Evolutionary conservation across 768 basidiomycete species (phyloP).

Genomic region (Crepidotus variabilis): DNA sequence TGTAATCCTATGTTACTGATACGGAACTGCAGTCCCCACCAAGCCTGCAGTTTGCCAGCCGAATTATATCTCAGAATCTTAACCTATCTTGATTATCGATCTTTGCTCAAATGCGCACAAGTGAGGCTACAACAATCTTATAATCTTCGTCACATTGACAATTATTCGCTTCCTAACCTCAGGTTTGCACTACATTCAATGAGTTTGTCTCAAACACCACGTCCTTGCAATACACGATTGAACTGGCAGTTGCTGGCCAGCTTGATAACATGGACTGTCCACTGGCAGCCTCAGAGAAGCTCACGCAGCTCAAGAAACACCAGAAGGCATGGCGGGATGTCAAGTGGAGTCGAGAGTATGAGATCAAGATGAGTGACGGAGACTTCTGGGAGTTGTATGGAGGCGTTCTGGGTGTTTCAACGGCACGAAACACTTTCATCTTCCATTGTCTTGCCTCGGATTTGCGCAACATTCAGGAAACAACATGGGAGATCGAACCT

Average conservation of each 20-base stretch:
- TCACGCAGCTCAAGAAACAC: constrained; percentile 34
- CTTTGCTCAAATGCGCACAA: constrained; percentile 22
- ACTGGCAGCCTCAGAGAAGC: constrained; percentile 24
- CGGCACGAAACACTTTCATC: constrained; percentile 23
- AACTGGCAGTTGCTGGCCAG: constrained; percentile 42
- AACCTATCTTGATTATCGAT: not conserved
- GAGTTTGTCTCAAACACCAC: constrained; percentile 19
- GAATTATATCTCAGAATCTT: constrained; percentile 6
- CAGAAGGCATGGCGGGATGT: constrained; percentile 37
- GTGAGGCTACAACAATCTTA: constrained; percentile 9
- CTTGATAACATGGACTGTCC: constrained; percentile 28
- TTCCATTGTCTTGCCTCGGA: constrained; percentile 50
- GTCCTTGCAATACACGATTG: constrained; percentile 37
- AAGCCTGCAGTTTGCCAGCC: not conserved
- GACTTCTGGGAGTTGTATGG: constrained; percentile 58
- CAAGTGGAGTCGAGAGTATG: constrained; percentile 26
- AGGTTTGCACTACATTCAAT: constrained; percentile 14
- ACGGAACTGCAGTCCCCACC: too few relatives aligned
- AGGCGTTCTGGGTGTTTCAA: constrained; percentile 46
- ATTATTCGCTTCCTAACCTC: not conserved
- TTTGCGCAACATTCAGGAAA: constrained; percentile 41
- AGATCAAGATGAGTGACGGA: constrained; percentile 37
- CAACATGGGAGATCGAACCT: constrained; percentile 37
- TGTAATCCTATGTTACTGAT: not conserved
- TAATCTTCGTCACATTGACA: not conserved